These are phyloP conservation scores for Macaranga tanarius DNA, from an alignment of 441 rosid species.

Conservation along the genomic window DNA sequence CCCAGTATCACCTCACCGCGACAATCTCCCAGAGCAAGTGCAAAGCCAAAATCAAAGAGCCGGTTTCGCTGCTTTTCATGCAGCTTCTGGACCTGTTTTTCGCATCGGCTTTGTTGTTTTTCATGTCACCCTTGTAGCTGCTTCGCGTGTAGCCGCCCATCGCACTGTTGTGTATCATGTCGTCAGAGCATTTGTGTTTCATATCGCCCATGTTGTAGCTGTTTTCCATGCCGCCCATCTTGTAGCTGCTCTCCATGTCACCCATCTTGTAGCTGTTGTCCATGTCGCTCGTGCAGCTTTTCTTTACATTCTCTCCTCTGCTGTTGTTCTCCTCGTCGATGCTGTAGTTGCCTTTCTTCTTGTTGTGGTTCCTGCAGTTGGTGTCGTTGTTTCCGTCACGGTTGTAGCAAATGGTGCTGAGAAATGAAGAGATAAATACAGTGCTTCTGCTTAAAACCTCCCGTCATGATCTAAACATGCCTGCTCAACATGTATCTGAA, in stretches of 20 bases:
- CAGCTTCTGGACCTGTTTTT: not conserved
- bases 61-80: constrained; percentile 25
- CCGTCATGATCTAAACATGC: too few relatives aligned
- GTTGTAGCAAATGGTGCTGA: too few relatives aligned
- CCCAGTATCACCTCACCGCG: not conserved
- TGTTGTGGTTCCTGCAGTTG: constrained; percentile 1
- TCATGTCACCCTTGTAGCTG: not conserved
- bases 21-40: not conserved
- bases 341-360: not conserved
- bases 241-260: not conserved
- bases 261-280: not conserved
- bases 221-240: not conserved
- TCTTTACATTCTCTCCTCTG: not conserved
- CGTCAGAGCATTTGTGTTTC: not conserved
- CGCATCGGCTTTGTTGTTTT: not conserved
- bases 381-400: not conserved
- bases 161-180: not conserved
- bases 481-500: too few relatives aligned
- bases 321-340: not conserved
- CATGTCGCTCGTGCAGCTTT: not conserved
- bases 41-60: constrained; percentile 10
- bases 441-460: too few relatives aligned
- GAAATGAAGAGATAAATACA: too few relatives aligned
- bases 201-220: not conserved
- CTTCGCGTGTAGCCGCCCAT: not conserved